Evolutionary conservation across 78 protist species (phyloP), one percentile per base, ranked within the genome.

Genomic region (Dictyostelium brefeldianum): DNA sequence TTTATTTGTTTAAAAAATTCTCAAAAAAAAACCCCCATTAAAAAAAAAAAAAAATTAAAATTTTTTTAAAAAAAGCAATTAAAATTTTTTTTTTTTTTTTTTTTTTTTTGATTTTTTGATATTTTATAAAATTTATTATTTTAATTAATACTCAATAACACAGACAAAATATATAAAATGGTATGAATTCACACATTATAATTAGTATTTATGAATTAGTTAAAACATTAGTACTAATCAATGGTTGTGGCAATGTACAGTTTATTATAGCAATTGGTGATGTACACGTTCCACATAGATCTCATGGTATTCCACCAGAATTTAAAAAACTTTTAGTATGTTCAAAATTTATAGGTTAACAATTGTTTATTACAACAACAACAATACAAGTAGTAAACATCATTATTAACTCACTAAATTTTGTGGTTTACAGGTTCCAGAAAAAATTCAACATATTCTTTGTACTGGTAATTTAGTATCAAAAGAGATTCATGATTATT

Each of bases 201-300:
- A 36, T 36, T 36, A 36, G 43, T 36, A 36, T 36, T 36, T 36
- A 36, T 36, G 43, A 36, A 36, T 36, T 3, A 2, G 43, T 36
- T 36, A 36, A 36, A 36, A 36, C 43, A 36, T 59, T 36, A 36
- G 43, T 36, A 36, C 43, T 36, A 36, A 36, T 36, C 43, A 36
- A 36, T 36, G 2, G n/a, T n/a, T 36, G 43, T 36, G 43, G n/a
- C n/a, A n/a, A 36, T 73, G 1, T 89, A 18, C 53, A 84, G 96
- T 94, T 99, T 4, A 98, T 98, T 9, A 98, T 99, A 6, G 99
- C 98, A 10, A 18, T 99, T 20, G 99, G 99, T 22, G 99, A 99
- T 53, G 12, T 98, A 50, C 99, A 98, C 94, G 97, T 99, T 29
- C 99, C 99, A n/a, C 97, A 97, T 75, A 69, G 99, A 41, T 89